Evolutionary conservation across 2,329 filamentous ascomycete genomes (phyloP), one percentile per base, ranked within the genome.

Genomic region (Xylaria sp.): DNA sequence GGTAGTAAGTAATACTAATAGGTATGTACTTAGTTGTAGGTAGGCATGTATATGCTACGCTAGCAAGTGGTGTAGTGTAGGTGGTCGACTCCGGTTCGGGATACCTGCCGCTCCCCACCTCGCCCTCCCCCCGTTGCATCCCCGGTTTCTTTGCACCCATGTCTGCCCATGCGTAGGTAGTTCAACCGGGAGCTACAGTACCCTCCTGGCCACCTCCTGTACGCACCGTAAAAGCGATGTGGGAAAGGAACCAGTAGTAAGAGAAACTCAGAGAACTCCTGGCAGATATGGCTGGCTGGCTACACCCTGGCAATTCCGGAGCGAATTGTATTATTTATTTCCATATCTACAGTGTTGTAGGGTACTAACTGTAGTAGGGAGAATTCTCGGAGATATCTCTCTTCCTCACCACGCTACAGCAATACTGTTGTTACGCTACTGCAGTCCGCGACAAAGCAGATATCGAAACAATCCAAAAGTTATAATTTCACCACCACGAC

Each of bases 361-460:
- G n/a, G n/a, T n/a, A n/a, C n/a, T n/a, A n/a, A n/a, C 4, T 31
- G 9, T 9, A 31, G 28, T 31, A 42, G 57, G 58, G 62, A 58
- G 49, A 64, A 58, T 55, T 61, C 54, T 64, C 62, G 58, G 61
- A 61, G 37, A 53, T 43, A 31, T 40, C 33, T 38, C 15, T 35
- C 31, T 53, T 53, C 53, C 15, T 56, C 56, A 56, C 38, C 25
- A 47, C 19, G 7, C 51, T 40, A 49, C 42, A 58, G 42, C 37
- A 54, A 43, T 43, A 50, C 31, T 58, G 19, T 21, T 58, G 19
- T 35, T 49, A 57, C 56, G 57, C 57, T 60, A 59, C 40, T 43
- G 55, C 42, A 52, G 37, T 51, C 49, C 17, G 23, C 37, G 21
- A 40, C 21, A 51, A 37, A 23, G 21, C 35, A 14, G 47, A 51